Conservation (phyloP, 2,329 filamentous ascomycete species). For the Neofusicoccum parvum region DNA sequence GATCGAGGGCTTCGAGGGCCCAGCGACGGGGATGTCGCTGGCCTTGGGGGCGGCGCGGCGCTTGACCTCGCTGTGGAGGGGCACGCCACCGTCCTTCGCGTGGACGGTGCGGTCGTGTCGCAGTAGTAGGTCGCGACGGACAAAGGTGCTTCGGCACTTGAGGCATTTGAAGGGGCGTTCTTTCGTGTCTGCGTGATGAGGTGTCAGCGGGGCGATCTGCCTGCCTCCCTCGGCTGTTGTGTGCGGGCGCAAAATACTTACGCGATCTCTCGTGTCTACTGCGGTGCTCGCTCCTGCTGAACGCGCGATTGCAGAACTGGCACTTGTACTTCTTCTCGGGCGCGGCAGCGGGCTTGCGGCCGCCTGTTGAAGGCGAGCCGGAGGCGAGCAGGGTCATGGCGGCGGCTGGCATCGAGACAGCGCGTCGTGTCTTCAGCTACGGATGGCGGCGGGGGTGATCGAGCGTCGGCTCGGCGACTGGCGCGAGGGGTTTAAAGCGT, state of each 20-base stretch:
- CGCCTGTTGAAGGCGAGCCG: conserved; percentile 66
- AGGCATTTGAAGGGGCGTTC: conserved; percentile 98
- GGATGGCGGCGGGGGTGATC: conserved; percentile 10
- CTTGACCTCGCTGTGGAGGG: conserved; percentile 92
- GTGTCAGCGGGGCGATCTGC: conserved; percentile 24
- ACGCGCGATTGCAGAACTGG: conserved; percentile 96
- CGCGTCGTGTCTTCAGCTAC: conserved; percentile 17
- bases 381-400: conserved; percentile 64
- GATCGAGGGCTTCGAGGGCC: conserved; percentile 75
- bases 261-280: conserved; percentile 96
- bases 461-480: conserved; percentile 22
- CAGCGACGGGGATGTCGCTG: conserved; percentile 55
- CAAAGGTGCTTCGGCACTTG: conserved; percentile 98
- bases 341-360: conserved; percentile 71
- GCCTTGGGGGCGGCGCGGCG: conserved; percentile 74
- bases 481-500: conserved; percentile 21
- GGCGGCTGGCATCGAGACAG: conserved; percentile 59
- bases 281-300: conserved; percentile 95
- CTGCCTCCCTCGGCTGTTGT: conserved; percentile 27
- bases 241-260: conserved; percentile 61
- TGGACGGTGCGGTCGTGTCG: conserved; percentile 98
- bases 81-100: conserved; percentile 94
- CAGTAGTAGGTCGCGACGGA: conserved; percentile 92
- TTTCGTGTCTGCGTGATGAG: conserved; percentile 76
- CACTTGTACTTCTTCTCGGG: conserved; percentile 99